Evolutionary conservation across 1,139 yeast genomes (phyloP).

Genomic region (Saccharomyces hybrid): DNA sequence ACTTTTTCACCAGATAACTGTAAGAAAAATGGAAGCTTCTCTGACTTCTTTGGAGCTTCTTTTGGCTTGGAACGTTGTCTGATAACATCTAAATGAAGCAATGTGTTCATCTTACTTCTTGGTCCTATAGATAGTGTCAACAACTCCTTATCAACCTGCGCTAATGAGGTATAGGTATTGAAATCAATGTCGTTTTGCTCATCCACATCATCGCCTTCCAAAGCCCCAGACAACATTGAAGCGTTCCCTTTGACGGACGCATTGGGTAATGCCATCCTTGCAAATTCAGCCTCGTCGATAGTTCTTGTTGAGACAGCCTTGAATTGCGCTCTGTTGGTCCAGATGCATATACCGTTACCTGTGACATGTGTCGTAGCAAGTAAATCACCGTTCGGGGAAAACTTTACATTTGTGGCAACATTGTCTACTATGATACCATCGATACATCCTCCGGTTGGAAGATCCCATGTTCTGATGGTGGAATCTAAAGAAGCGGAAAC

Average conservation of each 20-base stretch:
- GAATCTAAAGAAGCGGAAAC: conserved; percentile 78
- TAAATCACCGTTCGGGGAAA: conserved; percentile 85
- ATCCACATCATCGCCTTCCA: conserved; percentile 35
- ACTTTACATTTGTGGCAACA: conserved; percentile 71
- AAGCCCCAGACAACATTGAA: conserved; percentile 73
- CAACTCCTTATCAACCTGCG: conserved; percentile 57
- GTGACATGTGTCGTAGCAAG: conserved; percentile 89
- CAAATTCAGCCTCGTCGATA: conserved; percentile 66
- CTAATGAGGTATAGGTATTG: conserved; percentile 45
- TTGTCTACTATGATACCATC: conserved; percentile 78
- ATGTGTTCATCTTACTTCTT: conserved; percentile 67
- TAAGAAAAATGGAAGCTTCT: conserved; percentile 75
- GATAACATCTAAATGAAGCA: conserved; percentile 75
- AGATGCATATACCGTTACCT: conserved; percentile 81
- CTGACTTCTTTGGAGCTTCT: conserved; percentile 83
- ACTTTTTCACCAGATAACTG: conserved; percentile 56
- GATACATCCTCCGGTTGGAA: conserved; percentile 94
- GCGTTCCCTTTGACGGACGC: conserved; percentile 80
- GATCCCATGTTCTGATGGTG: conserved; percentile 93
- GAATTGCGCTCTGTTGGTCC: conserved; percentile 91
- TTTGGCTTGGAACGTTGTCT: conserved; percentile 81
- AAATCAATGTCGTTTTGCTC: conserved; percentile 16
- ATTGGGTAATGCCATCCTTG: conserved; percentile 58
- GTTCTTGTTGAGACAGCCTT: conserved; percentile 61
- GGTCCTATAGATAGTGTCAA: conserved; percentile 74